A percentile compares a stretch with the other conserved stretches of the same genome.
Conservation (phyloP, 2,329 filamentous ascomycete species). For the Cordyceps javanica region DNA sequence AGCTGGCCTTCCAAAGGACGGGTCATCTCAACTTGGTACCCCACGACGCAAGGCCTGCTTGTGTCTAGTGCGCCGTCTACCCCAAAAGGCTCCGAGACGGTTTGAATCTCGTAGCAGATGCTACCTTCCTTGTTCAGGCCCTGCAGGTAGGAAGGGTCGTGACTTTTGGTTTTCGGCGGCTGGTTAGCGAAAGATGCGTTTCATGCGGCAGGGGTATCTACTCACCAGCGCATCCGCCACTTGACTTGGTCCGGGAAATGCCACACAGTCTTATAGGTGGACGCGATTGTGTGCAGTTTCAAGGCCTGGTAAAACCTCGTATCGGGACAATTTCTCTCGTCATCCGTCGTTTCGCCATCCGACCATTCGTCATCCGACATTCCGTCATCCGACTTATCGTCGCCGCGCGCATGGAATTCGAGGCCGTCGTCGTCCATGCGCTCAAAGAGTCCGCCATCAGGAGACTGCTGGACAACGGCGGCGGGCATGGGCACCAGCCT, state of each 20-base stretch:
- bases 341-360: no score
- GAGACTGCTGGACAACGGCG: background rate
- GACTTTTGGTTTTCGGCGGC: no score
- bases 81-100: background rate
- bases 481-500: background rate
- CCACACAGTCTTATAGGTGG: background rate
- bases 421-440: no score
- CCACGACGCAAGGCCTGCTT: background rate
- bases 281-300: background rate
- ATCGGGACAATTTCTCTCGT: background rate
- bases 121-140: background rate
- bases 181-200: no score
- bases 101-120: background rate
- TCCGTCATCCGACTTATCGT: background rate
- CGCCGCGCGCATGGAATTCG: background rate
- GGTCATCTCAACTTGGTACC: background rate
- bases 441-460: no score
- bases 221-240: background rate
- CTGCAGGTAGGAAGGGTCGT: background rate
- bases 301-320: background rate
- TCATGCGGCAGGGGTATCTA: no score
- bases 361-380: no score
- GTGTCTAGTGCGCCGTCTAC: background rate
- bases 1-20: background rate
- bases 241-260: fast-evolving